These are phyloP conservation scores for Phytophthora aleatoria DNA, from an alignment of 352 stramenopile genomes.

Conservation along the genomic window DNA sequence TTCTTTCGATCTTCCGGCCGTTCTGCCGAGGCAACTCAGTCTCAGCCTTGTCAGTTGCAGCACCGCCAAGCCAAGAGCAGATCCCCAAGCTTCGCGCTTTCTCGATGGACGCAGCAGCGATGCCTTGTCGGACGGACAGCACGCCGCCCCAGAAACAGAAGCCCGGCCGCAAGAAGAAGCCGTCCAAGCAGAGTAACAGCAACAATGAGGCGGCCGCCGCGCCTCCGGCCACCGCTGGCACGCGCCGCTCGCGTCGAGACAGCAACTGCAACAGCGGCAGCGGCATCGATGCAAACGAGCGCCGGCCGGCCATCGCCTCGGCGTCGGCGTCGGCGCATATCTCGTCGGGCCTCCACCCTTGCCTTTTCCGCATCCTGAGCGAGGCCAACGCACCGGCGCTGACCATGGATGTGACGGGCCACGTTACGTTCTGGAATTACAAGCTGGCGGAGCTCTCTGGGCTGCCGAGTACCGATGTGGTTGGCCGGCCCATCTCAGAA, in stretches of 20 bases:
- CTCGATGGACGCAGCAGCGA: constrained; percentile 18
- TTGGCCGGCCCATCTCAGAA: constrained; percentile 45
- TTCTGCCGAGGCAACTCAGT: constrained; percentile 20
- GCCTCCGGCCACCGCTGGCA: constrained; percentile 4
- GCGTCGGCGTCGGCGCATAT: background rate
- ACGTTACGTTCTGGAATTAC: constrained; percentile 73
- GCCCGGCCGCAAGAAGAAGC: background rate
- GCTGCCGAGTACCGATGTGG: constrained; percentile 28
- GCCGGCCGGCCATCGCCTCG: constrained; percentile 17
- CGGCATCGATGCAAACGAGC: constrained; percentile 15
- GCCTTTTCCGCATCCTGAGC: constrained; percentile 53
- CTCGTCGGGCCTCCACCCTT: constrained; percentile 8
- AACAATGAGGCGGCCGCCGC: background rate
- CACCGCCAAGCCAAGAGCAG: background rate
- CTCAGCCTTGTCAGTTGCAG: background rate
- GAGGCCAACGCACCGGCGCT: constrained; percentile 60
- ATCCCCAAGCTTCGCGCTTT: background rate
- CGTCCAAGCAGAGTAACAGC: constrained; percentile 1
- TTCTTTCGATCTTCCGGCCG: constrained; percentile 21
- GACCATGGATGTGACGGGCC: constrained; percentile 42
- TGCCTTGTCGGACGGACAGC: constrained; percentile 6
- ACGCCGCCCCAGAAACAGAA: constrained; percentile 1
- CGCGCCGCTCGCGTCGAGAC: constrained; percentile 20
- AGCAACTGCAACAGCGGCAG: constrained; percentile 29
- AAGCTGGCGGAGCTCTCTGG: constrained; percentile 54